Evolutionary conservation across 169 alveolate genomes (phyloP).

Genomic region (Plasmodium malariae): DNA sequence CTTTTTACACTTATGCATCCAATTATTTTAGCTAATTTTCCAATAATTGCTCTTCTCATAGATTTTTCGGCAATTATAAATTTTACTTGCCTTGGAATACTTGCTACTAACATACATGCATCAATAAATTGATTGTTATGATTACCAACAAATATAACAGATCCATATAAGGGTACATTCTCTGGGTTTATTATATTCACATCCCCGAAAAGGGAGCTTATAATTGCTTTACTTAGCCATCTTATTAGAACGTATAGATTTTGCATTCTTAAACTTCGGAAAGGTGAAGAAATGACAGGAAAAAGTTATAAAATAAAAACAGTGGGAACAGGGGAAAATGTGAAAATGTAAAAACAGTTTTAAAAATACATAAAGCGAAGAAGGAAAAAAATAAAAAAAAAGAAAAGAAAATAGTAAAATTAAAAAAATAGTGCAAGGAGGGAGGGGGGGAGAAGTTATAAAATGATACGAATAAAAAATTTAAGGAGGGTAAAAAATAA

Average conservation of each 20-base stretch:
- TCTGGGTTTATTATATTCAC: constrained; percentile 91
- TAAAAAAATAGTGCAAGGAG: too few species aligned
- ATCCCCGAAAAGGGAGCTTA: constrained; percentile 72
- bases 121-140: constrained; percentile 94
- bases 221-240: constrained; percentile 72
- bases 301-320: not conserved
- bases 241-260: constrained; percentile 58
- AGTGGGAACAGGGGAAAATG: not conserved
- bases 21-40: constrained; percentile 89
- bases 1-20: constrained; percentile 93
- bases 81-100: constrained; percentile 91
- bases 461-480: too few species aligned
- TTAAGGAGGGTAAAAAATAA: too few species aligned
- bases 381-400: constrained; percentile 11
- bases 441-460: too few species aligned
- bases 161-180: constrained; percentile 92
- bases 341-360: too few species aligned
- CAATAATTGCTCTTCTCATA: constrained; percentile 87
- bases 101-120: constrained; percentile 91
- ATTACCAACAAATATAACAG: constrained; percentile 93
- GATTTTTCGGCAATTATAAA: constrained; percentile 90
- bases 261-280: constrained; percentile 51
- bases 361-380: not conserved
- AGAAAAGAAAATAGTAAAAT: not conserved
- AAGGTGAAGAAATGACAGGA: not conserved